Evolutionary conservation across 1,139 yeast species (phyloP).

Genomic region (Sugiyamaella novakii): DNA sequence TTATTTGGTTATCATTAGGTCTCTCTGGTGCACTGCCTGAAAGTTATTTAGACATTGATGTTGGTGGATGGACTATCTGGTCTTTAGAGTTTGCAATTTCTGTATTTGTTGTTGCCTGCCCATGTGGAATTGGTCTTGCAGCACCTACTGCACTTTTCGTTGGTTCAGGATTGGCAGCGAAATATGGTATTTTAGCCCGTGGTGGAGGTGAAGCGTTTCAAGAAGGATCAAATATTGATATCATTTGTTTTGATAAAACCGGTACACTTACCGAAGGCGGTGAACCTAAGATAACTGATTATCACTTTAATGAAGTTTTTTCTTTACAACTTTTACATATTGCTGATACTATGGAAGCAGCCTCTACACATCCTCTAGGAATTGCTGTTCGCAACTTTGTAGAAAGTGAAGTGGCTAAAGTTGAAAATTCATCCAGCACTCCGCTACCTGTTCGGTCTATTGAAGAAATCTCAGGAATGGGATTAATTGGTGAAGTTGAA

Average conservation of each 20-base stretch:
- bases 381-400: constrained; percentile 54
- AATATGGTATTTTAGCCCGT: constrained; percentile 71
- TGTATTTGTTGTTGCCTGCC: constrained; percentile 87
- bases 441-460: constrained; percentile 43
- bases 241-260: constrained; percentile 77
- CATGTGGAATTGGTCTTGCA: constrained; percentile 88
- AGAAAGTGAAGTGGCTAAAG: constrained; percentile 34
- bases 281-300: constrained; percentile 58
- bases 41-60: constrained; percentile 59
- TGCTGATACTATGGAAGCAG: constrained; percentile 60
- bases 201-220: constrained; percentile 86
- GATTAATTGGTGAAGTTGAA: constrained; percentile 52
- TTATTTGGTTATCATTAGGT: constrained; percentile 66
- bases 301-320: constrained; percentile 37
- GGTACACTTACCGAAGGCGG: constrained; percentile 74
- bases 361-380: constrained; percentile 74
- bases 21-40: constrained; percentile 56
- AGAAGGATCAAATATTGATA: constrained; percentile 64
- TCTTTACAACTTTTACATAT: constrained; percentile 45
- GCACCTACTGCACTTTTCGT: constrained; percentile 93
- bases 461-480: constrained; percentile 61
- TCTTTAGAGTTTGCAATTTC: constrained; percentile 75
- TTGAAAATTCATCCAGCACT: constrained; percentile 42
- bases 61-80: constrained; percentile 81
- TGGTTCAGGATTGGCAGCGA: constrained; percentile 85